phyloP scores from a whole-genome alignment of 805 yeast species.

The Millerozyma miso region DNA sequence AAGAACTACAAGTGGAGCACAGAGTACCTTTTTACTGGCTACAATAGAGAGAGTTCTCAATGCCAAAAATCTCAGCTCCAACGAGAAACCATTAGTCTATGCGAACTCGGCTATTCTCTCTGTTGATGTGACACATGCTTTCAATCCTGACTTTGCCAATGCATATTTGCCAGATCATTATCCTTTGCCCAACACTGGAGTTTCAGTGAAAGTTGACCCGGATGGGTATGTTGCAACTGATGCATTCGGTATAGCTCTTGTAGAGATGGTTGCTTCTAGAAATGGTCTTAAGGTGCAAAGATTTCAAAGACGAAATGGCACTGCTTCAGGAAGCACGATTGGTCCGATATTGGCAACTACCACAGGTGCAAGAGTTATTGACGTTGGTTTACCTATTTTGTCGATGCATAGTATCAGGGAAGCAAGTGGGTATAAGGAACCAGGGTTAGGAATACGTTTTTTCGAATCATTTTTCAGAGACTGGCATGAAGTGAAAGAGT shows the following conservation, averaged over 20 bases:
- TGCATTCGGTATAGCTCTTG: constrained; percentile 22
- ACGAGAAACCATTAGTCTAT: constrained; percentile 10
- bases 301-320: constrained; percentile 39
- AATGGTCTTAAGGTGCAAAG: constrained; percentile 27
- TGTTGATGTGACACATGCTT: constrained; percentile 41
- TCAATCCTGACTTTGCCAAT: constrained; percentile 37
- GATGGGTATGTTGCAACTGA: constrained; percentile 38
- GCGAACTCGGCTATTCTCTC: constrained; percentile 35
- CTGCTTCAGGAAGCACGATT: constrained; percentile 40
- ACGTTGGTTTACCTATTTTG: constrained; percentile 40
- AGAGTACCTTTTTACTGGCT: constrained; percentile 27
- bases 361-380: constrained; percentile 35
- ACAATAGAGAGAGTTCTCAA: constrained; percentile 10
- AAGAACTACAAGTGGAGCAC: constrained; percentile 35
- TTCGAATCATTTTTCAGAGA: constrained; percentile 27
- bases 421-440: constrained; percentile 35
- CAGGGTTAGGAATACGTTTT: constrained; percentile 32
- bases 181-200: constrained; percentile 38
- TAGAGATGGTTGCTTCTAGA: constrained; percentile 20
- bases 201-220: constrained; percentile 33
- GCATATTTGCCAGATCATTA: constrained; percentile 29
- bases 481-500: constrained; percentile 14
- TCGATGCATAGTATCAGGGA: constrained; percentile 42
- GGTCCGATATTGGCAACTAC: constrained; percentile 37
- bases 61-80: constrained; percentile 1